Base-by-base conservation (phyloP, 805 yeast species). In the Suhomyces faveliae region DNA sequence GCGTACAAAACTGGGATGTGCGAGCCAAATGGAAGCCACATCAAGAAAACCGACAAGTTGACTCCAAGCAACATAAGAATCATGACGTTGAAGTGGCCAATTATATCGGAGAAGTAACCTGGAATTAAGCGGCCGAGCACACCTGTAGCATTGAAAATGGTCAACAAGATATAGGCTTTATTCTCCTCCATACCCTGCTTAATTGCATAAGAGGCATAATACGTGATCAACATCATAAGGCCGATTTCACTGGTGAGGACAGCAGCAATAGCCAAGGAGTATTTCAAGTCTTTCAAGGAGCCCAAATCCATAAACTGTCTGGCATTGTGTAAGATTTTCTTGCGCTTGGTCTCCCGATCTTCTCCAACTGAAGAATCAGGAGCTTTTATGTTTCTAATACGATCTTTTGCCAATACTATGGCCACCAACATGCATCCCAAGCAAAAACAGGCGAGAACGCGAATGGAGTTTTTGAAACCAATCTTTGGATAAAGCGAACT, bases 21-120 rank as follows among this genome's bases (percentile, higher is more conserved):
- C 7, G 59, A 48, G 0, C 88, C 89, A 47, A 83, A 77, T 1
- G 91, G 90, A 17, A 84, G 63, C 90, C 90, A 84, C n/a, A 85
- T 56, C 0, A 73, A 70, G 42, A 85, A 67, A 2, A 80, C 71
- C 15, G 79, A 61, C 0, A 83, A 10, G 1, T 76, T 66, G n/a
- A 79, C 67, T 6, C 80, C 64, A 2, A 62, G 27, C n/a, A 78
- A 61, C 68, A 82, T 74, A 2, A 70, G 39, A 9, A 73, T 61
- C 78, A 82, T 78, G 45, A 81, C 73, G 58, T 83, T 84, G 61
- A 76, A 82, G 19, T 77, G 70, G 3, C 89, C 89, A 42, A 70
- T 54, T 24, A 58, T 58, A 56, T 82, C 87, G 2, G 87, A 83
- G 3, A 74, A 49, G 42, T 68, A 62, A 3, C 85, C 86, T 0